Percentiles rank a stretch among this genome's conserved stretches.
Conservation (phyloP, 2,329 filamentous ascomycete genomes). For the Grosmannia clavigera region DNA sequence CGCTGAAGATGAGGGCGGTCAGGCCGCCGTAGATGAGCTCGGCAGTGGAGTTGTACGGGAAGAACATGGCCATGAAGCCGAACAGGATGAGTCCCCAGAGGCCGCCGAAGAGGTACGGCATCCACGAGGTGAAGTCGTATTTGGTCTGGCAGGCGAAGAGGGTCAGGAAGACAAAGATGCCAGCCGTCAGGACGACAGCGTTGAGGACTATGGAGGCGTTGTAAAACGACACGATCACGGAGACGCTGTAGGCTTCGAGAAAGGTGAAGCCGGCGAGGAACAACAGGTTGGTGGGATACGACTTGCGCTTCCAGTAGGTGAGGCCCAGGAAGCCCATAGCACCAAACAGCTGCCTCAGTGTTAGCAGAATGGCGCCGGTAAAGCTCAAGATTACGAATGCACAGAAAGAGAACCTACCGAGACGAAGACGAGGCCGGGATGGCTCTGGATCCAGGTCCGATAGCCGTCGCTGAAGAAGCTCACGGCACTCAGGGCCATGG, state of each 20-base stretch:
- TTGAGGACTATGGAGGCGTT: conserved; percentile 73
- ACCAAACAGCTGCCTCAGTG: conserved; percentile 50
- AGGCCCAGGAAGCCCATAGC: conserved; percentile 74
- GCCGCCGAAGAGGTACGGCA: conserved; percentile 83
- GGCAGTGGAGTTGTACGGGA: conserved; percentile 67
- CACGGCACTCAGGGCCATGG: conserved; percentile 65
- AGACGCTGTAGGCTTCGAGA: conserved; percentile 86
- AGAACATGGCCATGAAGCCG: conserved; percentile 83
- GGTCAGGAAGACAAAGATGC: conserved; percentile 67
- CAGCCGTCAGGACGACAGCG: conserved; percentile 77
- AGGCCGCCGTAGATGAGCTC: conserved; percentile 80
- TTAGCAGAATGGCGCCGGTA: not conserved
- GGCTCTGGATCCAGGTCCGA: conserved; percentile 73
- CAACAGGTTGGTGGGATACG: conserved; percentile 85
- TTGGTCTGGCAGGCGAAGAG: conserved; percentile 93
- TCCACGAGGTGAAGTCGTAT: conserved; percentile 97
- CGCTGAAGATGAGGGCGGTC: conserved; percentile 79
- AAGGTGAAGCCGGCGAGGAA: conserved; percentile 86
- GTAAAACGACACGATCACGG: conserved; percentile 87
- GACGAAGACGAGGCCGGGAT: conserved; percentile 74
- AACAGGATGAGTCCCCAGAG: conserved; percentile 88
- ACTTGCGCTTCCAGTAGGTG: conserved; percentile 93
- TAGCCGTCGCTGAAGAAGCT: conserved; percentile 77
- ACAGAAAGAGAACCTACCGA: conserved; percentile 41
- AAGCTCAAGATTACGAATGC: too few species aligned